These are phyloP conservation scores for Astragalus glycyphyllos DNA, from an alignment of 306 rosid species.

Conservation along the genomic window DNA sequence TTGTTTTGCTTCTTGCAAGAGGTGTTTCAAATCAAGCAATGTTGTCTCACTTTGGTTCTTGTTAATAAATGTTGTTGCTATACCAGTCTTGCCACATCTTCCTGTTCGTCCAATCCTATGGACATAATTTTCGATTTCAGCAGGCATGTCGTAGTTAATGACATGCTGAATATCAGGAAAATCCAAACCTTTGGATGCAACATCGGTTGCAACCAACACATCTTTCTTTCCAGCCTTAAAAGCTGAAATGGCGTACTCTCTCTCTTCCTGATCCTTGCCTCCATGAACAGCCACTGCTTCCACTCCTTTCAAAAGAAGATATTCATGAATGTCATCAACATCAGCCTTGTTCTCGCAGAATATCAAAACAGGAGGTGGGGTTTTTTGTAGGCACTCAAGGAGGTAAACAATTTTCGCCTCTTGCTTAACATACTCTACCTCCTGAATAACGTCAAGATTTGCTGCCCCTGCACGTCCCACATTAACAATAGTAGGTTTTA, in stretches of 20 bases:
- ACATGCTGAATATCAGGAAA: constrained; percentile 98
- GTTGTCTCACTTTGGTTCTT: constrained; percentile 96
- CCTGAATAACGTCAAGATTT: constrained; percentile 90
- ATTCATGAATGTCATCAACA: constrained; percentile 94
- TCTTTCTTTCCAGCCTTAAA: constrained; percentile 88
- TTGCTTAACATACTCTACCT: constrained; percentile 93
- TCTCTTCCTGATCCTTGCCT: constrained; percentile 97
- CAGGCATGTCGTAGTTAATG: constrained; percentile 94
- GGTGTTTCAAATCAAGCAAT: constrained; percentile 91
- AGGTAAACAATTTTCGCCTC: constrained; percentile 93
- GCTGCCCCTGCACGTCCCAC: constrained; percentile 98
- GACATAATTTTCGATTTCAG: constrained; percentile 93
- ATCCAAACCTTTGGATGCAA: constrained; percentile 95
- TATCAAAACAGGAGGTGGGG: constrained; percentile 87
- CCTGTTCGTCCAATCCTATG: constrained; percentile 97
- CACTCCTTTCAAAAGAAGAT: constrained; percentile 92
- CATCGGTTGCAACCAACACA: constrained; percentile 95
- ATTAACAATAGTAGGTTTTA: constrained; percentile 68
- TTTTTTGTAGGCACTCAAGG: constrained; percentile 87
- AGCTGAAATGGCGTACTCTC: constrained; percentile 82
- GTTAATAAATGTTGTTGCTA: constrained; percentile 91
- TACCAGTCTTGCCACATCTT: constrained; percentile 94
- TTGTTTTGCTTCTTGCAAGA: constrained; percentile 96
- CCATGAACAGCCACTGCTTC: constrained; percentile 97
- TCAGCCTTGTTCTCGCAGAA: constrained; percentile 95